Evolutionary conservation across 2,329 filamentous ascomycete species (phyloP).

Genomic region (Colletotrichum magnum): DNA sequence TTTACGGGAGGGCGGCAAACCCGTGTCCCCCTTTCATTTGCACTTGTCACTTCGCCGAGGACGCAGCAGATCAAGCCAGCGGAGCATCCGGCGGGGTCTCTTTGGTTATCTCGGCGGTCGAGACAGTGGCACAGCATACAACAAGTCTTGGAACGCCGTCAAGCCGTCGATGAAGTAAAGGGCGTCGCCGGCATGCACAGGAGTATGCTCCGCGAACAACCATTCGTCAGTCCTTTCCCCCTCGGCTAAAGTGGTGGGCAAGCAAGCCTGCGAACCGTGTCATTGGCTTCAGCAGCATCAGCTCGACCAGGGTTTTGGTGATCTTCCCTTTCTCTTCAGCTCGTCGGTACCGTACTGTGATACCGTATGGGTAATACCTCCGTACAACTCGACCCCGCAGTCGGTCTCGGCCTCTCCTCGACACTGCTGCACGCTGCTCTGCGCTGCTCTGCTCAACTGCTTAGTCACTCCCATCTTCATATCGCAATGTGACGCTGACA

Average conservation of each 20-base stretch:
- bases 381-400: no score
- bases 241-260: neutral
- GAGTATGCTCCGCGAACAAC: neutral
- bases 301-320: neutral
- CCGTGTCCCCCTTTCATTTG: neutral
- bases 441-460: no score
- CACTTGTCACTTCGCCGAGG: neutral
- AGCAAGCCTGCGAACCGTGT: neutral
- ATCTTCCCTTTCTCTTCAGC: neutral
- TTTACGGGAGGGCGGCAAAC: neutral
- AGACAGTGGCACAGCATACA: neutral
- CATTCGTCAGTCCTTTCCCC: neutral
- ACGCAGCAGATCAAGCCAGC: neutral
- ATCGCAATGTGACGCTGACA: no score
- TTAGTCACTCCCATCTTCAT: no score
- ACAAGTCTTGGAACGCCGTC: neutral
- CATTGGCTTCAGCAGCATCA: neutral
- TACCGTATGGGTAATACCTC: no score
- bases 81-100: neutral
- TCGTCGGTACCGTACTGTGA: no score
- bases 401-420: no score
- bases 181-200: neutral
- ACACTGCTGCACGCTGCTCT: no score
- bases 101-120: neutral
- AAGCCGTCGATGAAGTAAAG: neutral